phyloP scores from a whole-genome alignment of 1,139 yeast species.

The Yamadazyma songkhlaensis region DNA sequence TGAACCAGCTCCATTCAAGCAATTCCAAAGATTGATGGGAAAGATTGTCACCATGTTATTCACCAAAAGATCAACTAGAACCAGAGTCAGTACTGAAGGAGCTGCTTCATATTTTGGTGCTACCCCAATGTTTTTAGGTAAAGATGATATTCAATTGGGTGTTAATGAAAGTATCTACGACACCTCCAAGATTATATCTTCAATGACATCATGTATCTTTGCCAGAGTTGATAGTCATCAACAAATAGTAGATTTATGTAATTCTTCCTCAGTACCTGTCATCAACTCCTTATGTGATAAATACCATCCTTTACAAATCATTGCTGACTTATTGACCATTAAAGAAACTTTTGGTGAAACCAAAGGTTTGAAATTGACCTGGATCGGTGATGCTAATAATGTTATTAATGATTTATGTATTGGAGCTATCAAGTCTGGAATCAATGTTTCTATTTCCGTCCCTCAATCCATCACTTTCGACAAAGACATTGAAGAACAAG shows the following conservation, averaged over 20 bases:
- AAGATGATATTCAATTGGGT: conserved; percentile 94
- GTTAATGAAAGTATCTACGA: conserved; percentile 89
- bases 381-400: conserved; percentile 97
- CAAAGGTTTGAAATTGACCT: conserved; percentile 73
- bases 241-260: conserved; percentile 74
- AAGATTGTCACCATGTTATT: conserved; percentile 81
- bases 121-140: conserved; percentile 93
- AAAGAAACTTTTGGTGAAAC: conserved; percentile 66
- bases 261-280: conserved; percentile 81
- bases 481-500: conserved; percentile 51
- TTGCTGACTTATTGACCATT: conserved; percentile 84
- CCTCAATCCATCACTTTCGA: conserved; percentile 73
- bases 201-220: conserved; percentile 92
- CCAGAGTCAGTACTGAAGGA: conserved; percentile 92
- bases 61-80: conserved; percentile 90
- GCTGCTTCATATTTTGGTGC: conserved; percentile 94
- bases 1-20: conserved; percentile 40
- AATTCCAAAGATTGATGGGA: conserved; percentile 65
- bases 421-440: conserved; percentile 84
- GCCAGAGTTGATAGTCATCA: conserved; percentile 90
- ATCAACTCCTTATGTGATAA: conserved; percentile 91
- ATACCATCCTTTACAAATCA: conserved; percentile 94
- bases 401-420: conserved; percentile 93
- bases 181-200: conserved; percentile 82
- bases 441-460: conserved; percentile 78